A percentile compares a stretch with the other conserved stretches of the same genome.
Evolutionary conservation across 768 basidiomycete genomes (phyloP).

Genomic region (Suillus weaverae): DNA sequence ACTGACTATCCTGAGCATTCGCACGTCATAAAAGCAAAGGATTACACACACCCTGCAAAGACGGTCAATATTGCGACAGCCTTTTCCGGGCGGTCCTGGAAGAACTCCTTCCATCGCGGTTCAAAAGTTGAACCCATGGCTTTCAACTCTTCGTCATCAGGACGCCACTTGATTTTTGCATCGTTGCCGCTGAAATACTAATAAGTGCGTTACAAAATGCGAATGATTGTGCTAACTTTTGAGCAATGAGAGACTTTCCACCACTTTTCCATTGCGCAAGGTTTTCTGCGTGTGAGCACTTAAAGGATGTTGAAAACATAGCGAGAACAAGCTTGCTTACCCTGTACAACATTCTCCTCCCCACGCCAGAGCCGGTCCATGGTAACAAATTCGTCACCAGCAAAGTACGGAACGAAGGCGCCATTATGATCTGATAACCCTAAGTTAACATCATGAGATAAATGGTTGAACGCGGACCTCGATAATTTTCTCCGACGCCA

Average conservation of each 20-base stretch:
- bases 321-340: constrained; percentile 31
- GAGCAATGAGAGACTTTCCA: constrained; percentile 47
- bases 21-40: background rate
- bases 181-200: constrained; percentile 16
- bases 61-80: constrained; percentile 10
- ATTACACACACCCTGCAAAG: constrained; percentile 9
- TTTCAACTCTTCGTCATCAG: constrained; percentile 19
- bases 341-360: constrained; percentile 35
- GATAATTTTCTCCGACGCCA: constrained; percentile 45
- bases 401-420: constrained; percentile 34
- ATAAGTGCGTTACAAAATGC: background rate
- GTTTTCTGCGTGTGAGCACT: constrained; percentile 11
- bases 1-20: background rate
- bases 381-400: constrained; percentile 45
- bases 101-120: constrained; percentile 21
- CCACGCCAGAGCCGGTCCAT: constrained; percentile 47
- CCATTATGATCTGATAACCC: constrained; percentile 31
- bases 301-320: background rate
- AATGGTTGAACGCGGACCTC: constrained; percentile 22
- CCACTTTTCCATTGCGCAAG: constrained; percentile 30
- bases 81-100: constrained; percentile 21
- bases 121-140: constrained; percentile 21
- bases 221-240: constrained; percentile 42
- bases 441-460: background rate
- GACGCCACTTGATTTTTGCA: constrained; percentile 26